A percentile compares a stretch with the other conserved stretches of the same genome.
phyloP scores from a whole-genome alignment of 176 grass and related monocot genomes.

The Ensete glaucum region DNA sequence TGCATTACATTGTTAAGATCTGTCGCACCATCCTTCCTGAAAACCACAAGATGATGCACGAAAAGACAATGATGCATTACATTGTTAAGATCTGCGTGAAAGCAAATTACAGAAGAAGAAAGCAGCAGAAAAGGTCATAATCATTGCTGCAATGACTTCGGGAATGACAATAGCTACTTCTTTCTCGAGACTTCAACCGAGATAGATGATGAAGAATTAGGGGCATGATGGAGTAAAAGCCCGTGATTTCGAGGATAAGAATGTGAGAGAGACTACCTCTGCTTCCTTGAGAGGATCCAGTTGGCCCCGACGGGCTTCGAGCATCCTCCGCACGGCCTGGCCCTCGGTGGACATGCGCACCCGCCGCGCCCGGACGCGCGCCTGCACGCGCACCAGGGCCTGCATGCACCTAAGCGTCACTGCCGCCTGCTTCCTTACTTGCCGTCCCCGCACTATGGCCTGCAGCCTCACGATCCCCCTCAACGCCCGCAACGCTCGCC shows the following conservation, averaged over 20 bases:
- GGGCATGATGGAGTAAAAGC: too few relatives aligned
- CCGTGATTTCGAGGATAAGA: too few relatives aligned
- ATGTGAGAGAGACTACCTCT: constrained; percentile 31
- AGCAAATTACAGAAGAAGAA: too few relatives aligned
- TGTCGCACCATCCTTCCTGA: constrained; percentile 98
- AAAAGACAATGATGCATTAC: too few relatives aligned
- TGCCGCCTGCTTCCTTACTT: constrained; percentile 92
- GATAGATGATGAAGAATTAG: too few relatives aligned
- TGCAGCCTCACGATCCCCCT: constrained; percentile 87
- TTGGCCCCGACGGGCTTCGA: constrained; percentile 49
- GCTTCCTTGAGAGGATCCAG: constrained; percentile 78
- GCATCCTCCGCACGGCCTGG: constrained; percentile 69
- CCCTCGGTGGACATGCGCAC: constrained; percentile 89
- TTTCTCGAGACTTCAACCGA: too few relatives aligned
- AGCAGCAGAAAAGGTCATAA: too few relatives aligned
- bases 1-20: not conserved
- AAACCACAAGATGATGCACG: constrained; percentile 1
- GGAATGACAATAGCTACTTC: too few relatives aligned
- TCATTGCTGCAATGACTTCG: too few relatives aligned
- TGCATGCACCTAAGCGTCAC: constrained; percentile 97
- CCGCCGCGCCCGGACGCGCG: constrained; percentile 67
- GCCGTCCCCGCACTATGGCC: constrained; percentile 89
- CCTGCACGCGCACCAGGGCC: constrained; percentile 90
- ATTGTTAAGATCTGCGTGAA: too few relatives aligned
- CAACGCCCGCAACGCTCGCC: constrained; percentile 65